A percentile compares a stretch with the other conserved stretches of the same genome.
phyloP scores from a whole-genome alignment of 176 grass and related monocot genomes.

The Lolium rigidum region DNA sequence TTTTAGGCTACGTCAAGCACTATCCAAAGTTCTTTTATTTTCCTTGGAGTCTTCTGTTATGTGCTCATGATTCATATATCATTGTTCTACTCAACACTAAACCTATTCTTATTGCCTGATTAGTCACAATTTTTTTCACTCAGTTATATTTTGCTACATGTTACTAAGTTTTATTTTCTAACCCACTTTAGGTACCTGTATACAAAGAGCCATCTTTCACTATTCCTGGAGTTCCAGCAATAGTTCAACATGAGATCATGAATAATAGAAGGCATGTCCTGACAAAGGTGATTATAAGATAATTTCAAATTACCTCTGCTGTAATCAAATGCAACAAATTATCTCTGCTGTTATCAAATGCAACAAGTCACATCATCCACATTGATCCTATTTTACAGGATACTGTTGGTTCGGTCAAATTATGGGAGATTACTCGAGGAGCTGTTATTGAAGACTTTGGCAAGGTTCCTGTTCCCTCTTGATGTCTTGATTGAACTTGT shows the following conservation, averaged over 20 bases:
- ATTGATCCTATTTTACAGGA: conserved; percentile 60
- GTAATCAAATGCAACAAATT: conserved; percentile 20
- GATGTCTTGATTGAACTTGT: conserved; percentile 22
- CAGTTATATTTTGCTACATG: not conserved
- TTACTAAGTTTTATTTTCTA: conserved; percentile 9
- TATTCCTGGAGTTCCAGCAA: conserved; percentile 79
- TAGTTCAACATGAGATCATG: conserved; percentile 94
- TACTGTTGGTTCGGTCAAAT: conserved; percentile 80
- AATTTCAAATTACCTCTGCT: conserved; percentile 24
- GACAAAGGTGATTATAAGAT: conserved; percentile 75
- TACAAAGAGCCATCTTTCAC: conserved; percentile 80
- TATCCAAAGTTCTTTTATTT: not conserved
- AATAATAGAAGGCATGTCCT: conserved; percentile 96
- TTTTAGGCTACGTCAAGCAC: not conserved
- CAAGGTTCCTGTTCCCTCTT: conserved; percentile 65
- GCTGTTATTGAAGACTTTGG: conserved; percentile 90
- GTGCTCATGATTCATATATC: not conserved
- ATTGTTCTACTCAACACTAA: not conserved
- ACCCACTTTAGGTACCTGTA: conserved; percentile 69
- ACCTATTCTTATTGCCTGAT: conserved; percentile 1
- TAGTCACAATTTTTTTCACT: not conserved
- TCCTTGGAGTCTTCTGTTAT: not conserved
- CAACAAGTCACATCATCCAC: conserved; percentile 13
- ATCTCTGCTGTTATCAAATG: conserved; percentile 11
- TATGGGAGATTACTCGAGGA: conserved; percentile 97